Base-by-base conservation (phyloP, 148 eudicot genomes). In the Fallopia convolvulus region DNA sequence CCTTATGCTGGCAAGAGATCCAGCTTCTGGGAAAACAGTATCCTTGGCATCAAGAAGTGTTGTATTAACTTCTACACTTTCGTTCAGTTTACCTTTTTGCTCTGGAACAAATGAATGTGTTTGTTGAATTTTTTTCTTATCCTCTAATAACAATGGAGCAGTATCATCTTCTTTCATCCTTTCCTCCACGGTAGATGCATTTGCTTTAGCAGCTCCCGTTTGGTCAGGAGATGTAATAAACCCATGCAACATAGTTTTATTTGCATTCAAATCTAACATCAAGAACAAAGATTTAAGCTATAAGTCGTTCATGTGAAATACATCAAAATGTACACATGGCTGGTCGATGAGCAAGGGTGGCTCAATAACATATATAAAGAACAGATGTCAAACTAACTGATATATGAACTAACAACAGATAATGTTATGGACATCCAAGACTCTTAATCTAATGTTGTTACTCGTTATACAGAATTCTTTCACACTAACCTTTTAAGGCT, bases 171-270 rank as follows among this genome's bases (percentile, higher is more conserved):
- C 78, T 75, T 75, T 74, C 79, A 77, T 82, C 72, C 73, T 80
- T 20, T 77, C 75, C 44, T 81, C 83, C 75, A 78, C 30, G 77
- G 78, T 36, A 80, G 95, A 88, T 53, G 87, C 78, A 72, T 89
- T 84, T 2, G 30, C 78, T 70, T 74, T 79, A 74, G 52, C 66
- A 71, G 85, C 72, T 61, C 81, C 85, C 52, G 70, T 81, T 44
- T 76, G 88, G 53, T 33, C 74, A 48, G 82, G 72, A 13, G 83
- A 58, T 76, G 79, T 76, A 15, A 56, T 82, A 75, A 83, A 77
- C 77, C 50, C 74, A 66, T 78, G 81, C 56, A 85, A 72, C 76
- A 75, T 55, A 61, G 3, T 49, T 17, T 56, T 78, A 47, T 33
- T 75, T 53, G 5, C 74, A 55, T 78, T 86, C 26, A 60, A 23